phyloP scores from a whole-genome alignment of 495 filamentous ascomycete genomes.

The Xylaria grammica region DNA sequence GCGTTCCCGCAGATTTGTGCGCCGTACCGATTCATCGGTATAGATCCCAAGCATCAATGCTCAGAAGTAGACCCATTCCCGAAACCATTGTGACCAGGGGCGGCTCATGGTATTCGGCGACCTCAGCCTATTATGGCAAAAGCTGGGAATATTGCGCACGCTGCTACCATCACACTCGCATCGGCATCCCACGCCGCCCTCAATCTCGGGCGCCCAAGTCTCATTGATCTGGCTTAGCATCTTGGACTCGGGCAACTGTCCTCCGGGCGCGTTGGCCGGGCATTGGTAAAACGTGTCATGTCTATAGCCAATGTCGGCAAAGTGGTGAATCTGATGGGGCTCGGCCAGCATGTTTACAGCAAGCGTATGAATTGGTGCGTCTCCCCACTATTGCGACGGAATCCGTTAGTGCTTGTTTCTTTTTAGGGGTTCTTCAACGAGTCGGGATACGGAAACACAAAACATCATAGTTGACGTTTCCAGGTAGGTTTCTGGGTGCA shows the following conservation, averaged over 20 bases:
- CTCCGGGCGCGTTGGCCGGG: slow-evolving; percentile 50
- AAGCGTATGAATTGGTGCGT: slow-evolving; percentile 59
- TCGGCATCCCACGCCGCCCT: slow-evolving; percentile 49
- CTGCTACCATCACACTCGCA: slow-evolving; percentile 49
- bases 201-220: slow-evolving; percentile 38
- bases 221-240: slow-evolving; percentile 32
- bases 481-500: background rate
- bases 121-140: slow-evolving; percentile 44
- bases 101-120: slow-evolving; percentile 41
- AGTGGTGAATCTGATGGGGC: slow-evolving; percentile 57
- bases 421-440: background rate
- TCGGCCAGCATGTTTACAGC: slow-evolving; percentile 56
- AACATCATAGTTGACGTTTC: background rate
- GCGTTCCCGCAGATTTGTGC: background rate
- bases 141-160: slow-evolving; percentile 39
- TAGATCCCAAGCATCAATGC: background rate
- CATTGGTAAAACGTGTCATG: slow-evolving; percentile 56
- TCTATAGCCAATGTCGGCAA: slow-evolving; percentile 58
- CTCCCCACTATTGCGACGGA: slow-evolving; percentile 51
- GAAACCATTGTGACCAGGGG: slow-evolving; percentile 33
- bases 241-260: slow-evolving; percentile 42
- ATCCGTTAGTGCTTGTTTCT: slow-evolving; percentile 10
- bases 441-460: background rate
- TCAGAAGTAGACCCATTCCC: slow-evolving; percentile 29
- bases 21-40: background rate